These are phyloP conservation scores for Tricholoma hemisulphureum DNA, from an alignment of 768 basidiomycete genomes.

Conservation along the genomic window DNA sequence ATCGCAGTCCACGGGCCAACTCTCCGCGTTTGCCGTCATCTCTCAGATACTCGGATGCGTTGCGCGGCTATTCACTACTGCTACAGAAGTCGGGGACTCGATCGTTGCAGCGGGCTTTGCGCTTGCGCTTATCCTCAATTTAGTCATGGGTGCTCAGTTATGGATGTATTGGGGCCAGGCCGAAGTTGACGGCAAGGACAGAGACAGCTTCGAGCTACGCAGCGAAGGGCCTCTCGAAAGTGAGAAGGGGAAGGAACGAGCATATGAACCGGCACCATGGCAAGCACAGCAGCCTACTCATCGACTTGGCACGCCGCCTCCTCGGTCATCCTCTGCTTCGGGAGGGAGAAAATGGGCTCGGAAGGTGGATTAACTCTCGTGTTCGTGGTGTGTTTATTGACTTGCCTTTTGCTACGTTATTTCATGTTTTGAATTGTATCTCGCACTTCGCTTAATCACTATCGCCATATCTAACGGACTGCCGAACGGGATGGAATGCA, in stretches of 20 bases:
- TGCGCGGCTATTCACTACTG: constrained; percentile 91
- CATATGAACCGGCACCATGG: constrained; percentile 21
- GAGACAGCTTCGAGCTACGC: constrained; percentile 15
- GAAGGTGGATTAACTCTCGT: constrained; percentile 59
- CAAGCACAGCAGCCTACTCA: constrained; percentile 29
- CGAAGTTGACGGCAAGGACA: constrained; percentile 20
- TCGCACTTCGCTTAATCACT: neutral
- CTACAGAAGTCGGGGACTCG: constrained; percentile 81
- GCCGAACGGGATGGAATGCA: neutral
- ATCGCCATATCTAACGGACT: neutral
- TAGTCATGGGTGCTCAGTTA: constrained; percentile 82
- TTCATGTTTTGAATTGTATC: constrained; percentile 8
- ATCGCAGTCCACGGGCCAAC: constrained; percentile 82
- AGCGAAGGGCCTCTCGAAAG: constrained; percentile 5
- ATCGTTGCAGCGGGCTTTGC: constrained; percentile 83
- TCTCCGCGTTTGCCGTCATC: constrained; percentile 89
- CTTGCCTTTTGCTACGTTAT: constrained; percentile 10
- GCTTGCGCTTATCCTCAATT: constrained; percentile 78
- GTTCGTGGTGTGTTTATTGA: constrained; percentile 16
- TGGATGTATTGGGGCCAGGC: constrained; percentile 78
- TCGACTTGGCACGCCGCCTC: constrained; percentile 44
- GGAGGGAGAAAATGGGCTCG: constrained; percentile 70
- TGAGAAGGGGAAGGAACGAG: constrained; percentile 14
- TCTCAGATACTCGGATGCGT: constrained; percentile 86
- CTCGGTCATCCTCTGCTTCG: constrained; percentile 39